Percentiles rank a stretch among this genome's conserved stretches.
Evolutionary conservation across 1,284 basidiomycete species (phyloP).

Genomic region (Irpex rosettiformis): DNA sequence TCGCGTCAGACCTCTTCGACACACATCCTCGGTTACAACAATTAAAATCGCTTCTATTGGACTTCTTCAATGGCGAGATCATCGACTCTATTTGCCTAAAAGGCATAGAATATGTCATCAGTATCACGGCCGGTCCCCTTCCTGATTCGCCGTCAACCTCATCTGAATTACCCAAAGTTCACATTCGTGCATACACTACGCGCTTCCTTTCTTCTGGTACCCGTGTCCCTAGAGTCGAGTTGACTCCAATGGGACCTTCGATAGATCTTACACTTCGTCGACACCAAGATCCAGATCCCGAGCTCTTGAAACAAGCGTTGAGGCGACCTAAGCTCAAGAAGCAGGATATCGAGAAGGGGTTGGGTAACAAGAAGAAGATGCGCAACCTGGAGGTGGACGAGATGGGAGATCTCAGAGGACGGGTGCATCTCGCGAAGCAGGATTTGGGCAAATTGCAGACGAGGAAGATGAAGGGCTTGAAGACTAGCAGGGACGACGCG

Average conservation of each 20-base stretch:
- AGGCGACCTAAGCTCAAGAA: constrained; percentile 86
- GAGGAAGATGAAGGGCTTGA: constrained; percentile 90
- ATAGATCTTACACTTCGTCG: constrained; percentile 84
- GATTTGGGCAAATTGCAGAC: constrained; percentile 86
- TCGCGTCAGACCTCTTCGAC: constrained; percentile 92
- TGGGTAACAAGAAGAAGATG: constrained; percentile 86
- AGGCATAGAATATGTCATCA: constrained; percentile 91
- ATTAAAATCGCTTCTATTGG: constrained; percentile 89
- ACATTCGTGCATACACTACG: constrained; percentile 87
- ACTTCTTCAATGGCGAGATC: constrained; percentile 87
- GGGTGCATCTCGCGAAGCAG: constrained; percentile 88
- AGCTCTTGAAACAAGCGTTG: constrained; percentile 79
- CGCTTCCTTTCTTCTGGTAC: constrained; percentile 75
- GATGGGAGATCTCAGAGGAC: constrained; percentile 94
- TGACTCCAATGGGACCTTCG: constrained; percentile 89
- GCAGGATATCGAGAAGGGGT: constrained; percentile 77
- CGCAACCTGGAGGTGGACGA: constrained; percentile 91
- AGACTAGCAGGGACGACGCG: constrained; percentile 36
- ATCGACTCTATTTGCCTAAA: constrained; percentile 83
- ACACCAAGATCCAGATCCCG: constrained; percentile 71
- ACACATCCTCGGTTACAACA: constrained; percentile 89
- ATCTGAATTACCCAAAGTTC: constrained; percentile 73
- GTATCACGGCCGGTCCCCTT: constrained; percentile 75
- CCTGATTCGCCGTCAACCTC: constrained; percentile 35
- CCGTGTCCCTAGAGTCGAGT: constrained; percentile 76